A percentile compares a stretch with the other conserved stretches of the same genome.
These are phyloP conservation scores for Pseudogymnoascus sp. DNA, from an alignment of 2,329 filamentous ascomycete species.

Conservation along the genomic window DNA sequence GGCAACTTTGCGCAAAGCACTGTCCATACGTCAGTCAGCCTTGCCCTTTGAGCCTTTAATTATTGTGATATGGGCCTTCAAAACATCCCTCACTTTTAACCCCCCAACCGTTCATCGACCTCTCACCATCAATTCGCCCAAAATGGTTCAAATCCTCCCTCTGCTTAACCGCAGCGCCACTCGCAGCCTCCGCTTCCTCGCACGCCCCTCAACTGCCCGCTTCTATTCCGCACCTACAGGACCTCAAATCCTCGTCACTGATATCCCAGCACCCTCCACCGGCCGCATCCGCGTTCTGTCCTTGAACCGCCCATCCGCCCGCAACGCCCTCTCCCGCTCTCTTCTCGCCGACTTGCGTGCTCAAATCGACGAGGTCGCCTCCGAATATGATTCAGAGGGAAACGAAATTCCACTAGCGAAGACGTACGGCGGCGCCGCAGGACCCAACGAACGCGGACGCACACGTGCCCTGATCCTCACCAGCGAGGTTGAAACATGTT, in stretches of 20 bases:
- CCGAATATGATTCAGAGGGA: constrained; percentile 49
- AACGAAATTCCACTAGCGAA: constrained; percentile 39
- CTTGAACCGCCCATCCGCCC: constrained; percentile 73
- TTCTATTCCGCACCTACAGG: constrained; percentile 4
- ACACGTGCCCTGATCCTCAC: constrained; percentile 79
- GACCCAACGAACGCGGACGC: constrained; percentile 40
- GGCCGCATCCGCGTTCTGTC: constrained; percentile 85
- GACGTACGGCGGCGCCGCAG: constrained; percentile 40
- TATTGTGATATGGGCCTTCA: background rate
- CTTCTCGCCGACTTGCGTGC: constrained; percentile 64
- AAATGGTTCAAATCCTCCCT: background rate
- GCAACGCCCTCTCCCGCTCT: constrained; percentile 82
- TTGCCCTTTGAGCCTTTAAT: background rate
- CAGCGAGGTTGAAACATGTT: constrained; percentile 76
- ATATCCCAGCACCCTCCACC: constrained; percentile 67
- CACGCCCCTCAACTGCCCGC: background rate
- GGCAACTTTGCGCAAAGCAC: background rate
- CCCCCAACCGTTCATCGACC: background rate
- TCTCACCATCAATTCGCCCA: background rate
- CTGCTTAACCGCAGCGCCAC: background rate
- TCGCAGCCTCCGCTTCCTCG: constrained; percentile 7
- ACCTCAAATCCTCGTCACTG: constrained; percentile 5
- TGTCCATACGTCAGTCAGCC: constrained; percentile 6
- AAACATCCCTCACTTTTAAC: background rate
- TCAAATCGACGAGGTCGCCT: constrained; percentile 65